Evolutionary conservation across 768 basidiomycete genomes (phyloP).

Genomic region (Rhizopogon rudus): DNA sequence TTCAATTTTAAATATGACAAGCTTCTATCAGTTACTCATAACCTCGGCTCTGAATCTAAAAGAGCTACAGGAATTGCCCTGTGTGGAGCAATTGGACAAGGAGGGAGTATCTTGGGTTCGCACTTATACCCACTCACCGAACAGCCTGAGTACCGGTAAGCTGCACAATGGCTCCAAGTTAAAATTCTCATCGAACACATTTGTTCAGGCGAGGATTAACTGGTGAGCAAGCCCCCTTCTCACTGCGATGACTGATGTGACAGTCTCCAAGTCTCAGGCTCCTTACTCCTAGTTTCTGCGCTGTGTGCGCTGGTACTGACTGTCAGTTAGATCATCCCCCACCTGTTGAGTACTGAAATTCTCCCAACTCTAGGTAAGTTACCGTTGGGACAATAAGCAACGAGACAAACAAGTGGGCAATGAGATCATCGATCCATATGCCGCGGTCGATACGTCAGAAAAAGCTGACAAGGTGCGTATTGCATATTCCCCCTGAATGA

Average conservation of each 20-base stretch:
- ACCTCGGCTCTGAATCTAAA: conserved; percentile 65
- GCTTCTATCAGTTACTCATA: conserved; percentile 46
- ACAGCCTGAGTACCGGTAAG: conserved; percentile 55
- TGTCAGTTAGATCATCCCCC: conserved; percentile 36
- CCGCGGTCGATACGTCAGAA: conserved; percentile 53
- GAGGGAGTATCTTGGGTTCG: conserved; percentile 60
- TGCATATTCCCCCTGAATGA: neutral
- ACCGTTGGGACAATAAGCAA: conserved; percentile 52
- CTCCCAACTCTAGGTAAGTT: conserved; percentile 52
- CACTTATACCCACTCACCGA: conserved; percentile 57
- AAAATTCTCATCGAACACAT: neutral
- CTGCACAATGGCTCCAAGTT: conserved; percentile 11
- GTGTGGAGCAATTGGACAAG: conserved; percentile 70
- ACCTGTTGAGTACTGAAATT: neutral
- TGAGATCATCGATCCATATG: conserved; percentile 29
- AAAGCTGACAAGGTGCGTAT: conserved; percentile 56
- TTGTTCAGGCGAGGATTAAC: neutral
- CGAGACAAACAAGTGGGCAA: conserved; percentile 50
- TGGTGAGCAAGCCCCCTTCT: neutral
- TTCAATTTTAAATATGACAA: neutral
- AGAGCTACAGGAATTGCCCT: conserved; percentile 63
- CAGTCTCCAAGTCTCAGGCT: neutral
- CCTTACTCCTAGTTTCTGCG: conserved; percentile 52
- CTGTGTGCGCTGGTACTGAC: conserved; percentile 47
- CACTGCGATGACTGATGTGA: neutral